Evolutionary conservation across 2,329 filamentous ascomycete species (phyloP).

Genomic region (Chaetomiaceae sp.): DNA sequence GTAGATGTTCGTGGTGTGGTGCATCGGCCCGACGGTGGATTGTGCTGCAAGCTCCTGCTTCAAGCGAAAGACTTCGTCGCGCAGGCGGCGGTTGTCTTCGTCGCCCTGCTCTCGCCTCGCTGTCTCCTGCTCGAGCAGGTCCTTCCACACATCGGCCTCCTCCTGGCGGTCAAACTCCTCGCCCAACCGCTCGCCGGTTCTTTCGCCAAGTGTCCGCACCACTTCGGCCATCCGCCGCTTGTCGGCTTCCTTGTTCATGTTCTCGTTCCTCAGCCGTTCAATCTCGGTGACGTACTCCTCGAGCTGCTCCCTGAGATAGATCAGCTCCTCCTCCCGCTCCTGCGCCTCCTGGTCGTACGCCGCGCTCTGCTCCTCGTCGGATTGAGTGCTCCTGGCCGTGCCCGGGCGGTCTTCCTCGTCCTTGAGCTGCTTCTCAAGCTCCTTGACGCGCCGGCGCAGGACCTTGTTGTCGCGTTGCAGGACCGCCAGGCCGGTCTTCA

Average conservation of each 20-base stretch:
- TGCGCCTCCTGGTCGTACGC: slow-evolving; percentile 56
- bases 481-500: slow-evolving; percentile 84
- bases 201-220: slow-evolving; percentile 48
- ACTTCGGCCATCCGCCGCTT: slow-evolving; percentile 82
- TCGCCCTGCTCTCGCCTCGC: slow-evolving; percentile 84
- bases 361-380: slow-evolving; percentile 54
- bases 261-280: slow-evolving; percentile 74
- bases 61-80: slow-evolving; percentile 76
- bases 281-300: slow-evolving; percentile 81
- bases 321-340: slow-evolving; percentile 78
- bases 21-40: slow-evolving; percentile 34
- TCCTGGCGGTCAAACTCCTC: slow-evolving; percentile 52
- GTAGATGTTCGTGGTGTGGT: slow-evolving; percentile 62
- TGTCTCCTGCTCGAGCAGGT: slow-evolving; percentile 87
- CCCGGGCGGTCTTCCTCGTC: slow-evolving; percentile 59
- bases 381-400: slow-evolving; percentile 52
- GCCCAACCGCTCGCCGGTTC: slow-evolving; percentile 43
- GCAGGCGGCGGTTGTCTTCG: slow-evolving; percentile 77
- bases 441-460: slow-evolving; percentile 73
- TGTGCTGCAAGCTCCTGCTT: slow-evolving; percentile 50
- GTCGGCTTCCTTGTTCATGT: slow-evolving; percentile 73
- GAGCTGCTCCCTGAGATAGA: slow-evolving; percentile 77
- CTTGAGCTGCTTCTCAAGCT: slow-evolving; percentile 75
- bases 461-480: slow-evolving; percentile 87
- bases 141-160: slow-evolving; percentile 85